Evolutionary conservation across 805 yeast genomes (phyloP).

Genomic region (Starmerella lactis-condensi): DNA sequence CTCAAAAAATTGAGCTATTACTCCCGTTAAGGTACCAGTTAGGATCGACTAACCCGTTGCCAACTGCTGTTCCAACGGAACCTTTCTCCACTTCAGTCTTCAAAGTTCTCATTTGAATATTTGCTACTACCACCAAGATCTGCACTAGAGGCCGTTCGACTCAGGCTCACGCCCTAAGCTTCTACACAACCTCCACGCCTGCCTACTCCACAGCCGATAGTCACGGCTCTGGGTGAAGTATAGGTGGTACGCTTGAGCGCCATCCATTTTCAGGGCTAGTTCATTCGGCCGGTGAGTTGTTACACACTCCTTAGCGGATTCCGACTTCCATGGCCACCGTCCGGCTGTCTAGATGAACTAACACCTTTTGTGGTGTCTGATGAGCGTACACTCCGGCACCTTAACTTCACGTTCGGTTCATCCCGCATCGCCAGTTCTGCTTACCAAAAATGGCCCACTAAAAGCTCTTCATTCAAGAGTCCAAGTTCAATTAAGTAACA

Average conservation of each 20-base stretch:
- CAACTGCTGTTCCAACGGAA: conserved; percentile 29
- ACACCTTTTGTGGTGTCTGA: conserved; percentile 31
- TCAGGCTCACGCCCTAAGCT: conserved; percentile 27
- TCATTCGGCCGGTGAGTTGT: conserved; percentile 37
- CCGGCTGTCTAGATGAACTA: conserved; percentile 31
- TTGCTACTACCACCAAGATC: conserved; percentile 30
- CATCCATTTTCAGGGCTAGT: conserved; percentile 30
- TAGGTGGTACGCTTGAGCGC: conserved; percentile 28
- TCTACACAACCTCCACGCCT: conserved; percentile 29
- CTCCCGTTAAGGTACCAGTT: conserved; percentile 27
- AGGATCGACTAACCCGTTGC: conserved; percentile 30
- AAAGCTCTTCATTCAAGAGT: conserved; percentile 27
- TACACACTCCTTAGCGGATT: conserved; percentile 38
- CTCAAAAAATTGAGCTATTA: conserved; percentile 23
- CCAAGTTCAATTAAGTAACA: conserved; percentile 28
- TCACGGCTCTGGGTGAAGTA: conserved; percentile 26
- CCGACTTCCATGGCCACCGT: conserved; percentile 37
- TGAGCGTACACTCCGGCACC: conserved; percentile 30
- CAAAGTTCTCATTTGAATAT: conserved; percentile 28
- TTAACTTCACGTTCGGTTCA: conserved; percentile 28
- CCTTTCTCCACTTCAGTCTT: conserved; percentile 30
- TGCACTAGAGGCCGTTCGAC: conserved; percentile 28
- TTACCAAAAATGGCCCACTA: conserved; percentile 32
- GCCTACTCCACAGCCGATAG: conserved; percentile 28
- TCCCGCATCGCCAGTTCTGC: conserved; percentile 33